These are phyloP conservation scores for Solanum pennellii DNA, from an alignment of 257 asterid species.

Conservation along the genomic window DNA sequence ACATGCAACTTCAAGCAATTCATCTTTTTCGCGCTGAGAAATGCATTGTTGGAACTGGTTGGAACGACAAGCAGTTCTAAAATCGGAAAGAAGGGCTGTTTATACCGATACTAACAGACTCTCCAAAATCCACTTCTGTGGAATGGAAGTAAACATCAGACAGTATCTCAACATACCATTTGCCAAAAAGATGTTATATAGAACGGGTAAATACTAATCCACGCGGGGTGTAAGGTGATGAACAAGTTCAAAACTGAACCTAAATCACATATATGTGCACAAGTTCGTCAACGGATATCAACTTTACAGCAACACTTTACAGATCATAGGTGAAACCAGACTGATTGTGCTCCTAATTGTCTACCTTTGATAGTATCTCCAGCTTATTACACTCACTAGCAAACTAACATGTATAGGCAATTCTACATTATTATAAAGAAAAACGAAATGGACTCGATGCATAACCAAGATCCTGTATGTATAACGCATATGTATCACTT, in stretches of 20 bases:
- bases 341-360: neutral
- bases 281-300: neutral
- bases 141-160: no score
- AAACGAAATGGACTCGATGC: constrained; percentile 2
- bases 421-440: neutral
- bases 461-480: constrained; percentile 25
- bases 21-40: no score
- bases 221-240: neutral
- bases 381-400: neutral
- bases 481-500: neutral
- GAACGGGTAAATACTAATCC: neutral
- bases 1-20: no score
- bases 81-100: no score
- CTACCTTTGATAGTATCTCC: neutral
- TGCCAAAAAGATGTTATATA: neutral
- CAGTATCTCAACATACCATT: no score
- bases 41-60: no score
- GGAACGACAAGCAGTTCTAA: no score
- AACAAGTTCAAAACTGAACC: neutral
- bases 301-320: neutral
- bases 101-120: no score
- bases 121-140: no score
- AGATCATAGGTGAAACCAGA: neutral
- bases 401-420: neutral
- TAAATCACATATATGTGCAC: constrained; percentile 4